Evolutionary conservation across 2,329 filamentous ascomycete species (phyloP), one percentile per base, ranked within the genome.

Genomic region (Arthroderma uncinatum): DNA sequence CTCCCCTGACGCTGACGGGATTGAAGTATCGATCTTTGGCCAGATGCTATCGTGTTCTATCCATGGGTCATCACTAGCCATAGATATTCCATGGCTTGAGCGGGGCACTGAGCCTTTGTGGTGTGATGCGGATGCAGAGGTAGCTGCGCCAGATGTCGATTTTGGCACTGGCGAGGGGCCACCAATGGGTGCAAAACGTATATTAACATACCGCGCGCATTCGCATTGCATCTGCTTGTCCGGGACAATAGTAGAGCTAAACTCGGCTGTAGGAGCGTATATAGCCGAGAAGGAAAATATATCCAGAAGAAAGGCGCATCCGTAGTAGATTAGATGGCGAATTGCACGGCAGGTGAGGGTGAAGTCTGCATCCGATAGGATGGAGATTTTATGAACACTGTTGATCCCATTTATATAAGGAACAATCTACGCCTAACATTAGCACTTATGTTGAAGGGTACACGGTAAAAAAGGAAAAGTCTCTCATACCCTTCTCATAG

Each of bases 261-360:
- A 85, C 37, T 87, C 85, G 0, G 84, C 79, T 0, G 89, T 89
- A 0, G 86, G 85, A 0, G 91, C 90, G 68, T 98, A 98, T 65
- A 94, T 92, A 42, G 88, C 89, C 33, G 84, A 80, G 69, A 97
- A 98, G 70, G 93, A 90, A 76, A 97, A 97, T 64, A 96, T 87
- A 73, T 98, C 93, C 9, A 97, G 82, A 55, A 97, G 81, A 25
- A 95, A 79, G 36, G 95, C 81, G 65, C 89, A 92, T 67, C 92
- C 89, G 71, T 97, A 96, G 76, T 94, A 95, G 25, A 97, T 79
- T 8, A 98, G 79, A 69, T 97, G 92, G 61, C 88, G 85, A 58
- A 97, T 81, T 6, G 90, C 91, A 55, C 89, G 85, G 66, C 89
- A 87, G 57, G 91, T 89, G 23, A 98, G 82, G 53, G 87, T 86